Evolutionary conservation across 75 land plant genomes (phyloP).

Genomic region (Picea glauca): DNA sequence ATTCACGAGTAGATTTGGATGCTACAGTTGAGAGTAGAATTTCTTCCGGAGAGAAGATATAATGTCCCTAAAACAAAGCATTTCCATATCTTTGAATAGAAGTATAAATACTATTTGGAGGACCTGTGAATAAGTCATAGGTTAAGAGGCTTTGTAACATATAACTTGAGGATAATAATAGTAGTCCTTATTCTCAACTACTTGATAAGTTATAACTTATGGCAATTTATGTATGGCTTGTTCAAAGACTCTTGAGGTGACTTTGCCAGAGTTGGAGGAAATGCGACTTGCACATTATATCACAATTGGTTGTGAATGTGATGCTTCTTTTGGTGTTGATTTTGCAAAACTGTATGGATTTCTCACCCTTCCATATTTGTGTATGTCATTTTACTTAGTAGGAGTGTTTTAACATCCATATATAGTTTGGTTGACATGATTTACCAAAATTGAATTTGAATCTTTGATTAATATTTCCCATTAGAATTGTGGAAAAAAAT

Average conservation of each 20-base stretch:
- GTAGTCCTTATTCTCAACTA: neutral
- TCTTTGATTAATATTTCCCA: too few species aligned
- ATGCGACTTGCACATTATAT: constrained; percentile 84
- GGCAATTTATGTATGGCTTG: neutral
- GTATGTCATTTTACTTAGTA: neutral
- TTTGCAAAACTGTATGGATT: constrained; percentile 50
- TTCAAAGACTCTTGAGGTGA: constrained; percentile 60
- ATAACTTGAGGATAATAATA: too few species aligned
- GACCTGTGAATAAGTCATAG: neutral
- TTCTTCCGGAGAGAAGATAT: constrained; percentile 1
- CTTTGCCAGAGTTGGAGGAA: constrained; percentile 76
- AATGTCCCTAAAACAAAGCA: neutral
- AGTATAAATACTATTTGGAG: neutral
- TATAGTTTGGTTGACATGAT: neutral
- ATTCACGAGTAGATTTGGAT: neutral
- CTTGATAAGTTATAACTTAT: neutral
- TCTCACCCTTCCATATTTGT: neutral
- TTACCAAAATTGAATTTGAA: too few species aligned
- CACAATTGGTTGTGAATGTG: constrained; percentile 73
- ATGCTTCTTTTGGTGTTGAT: constrained; percentile 43
- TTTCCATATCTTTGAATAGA: neutral
- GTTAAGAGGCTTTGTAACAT: too few species aligned
- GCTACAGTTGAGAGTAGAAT: neutral
- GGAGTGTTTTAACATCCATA: neutral
- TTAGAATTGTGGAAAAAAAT: too few species aligned